Conservation (phyloP, 768 basidiomycete species). For the Leccinum sublutescens region DNA sequence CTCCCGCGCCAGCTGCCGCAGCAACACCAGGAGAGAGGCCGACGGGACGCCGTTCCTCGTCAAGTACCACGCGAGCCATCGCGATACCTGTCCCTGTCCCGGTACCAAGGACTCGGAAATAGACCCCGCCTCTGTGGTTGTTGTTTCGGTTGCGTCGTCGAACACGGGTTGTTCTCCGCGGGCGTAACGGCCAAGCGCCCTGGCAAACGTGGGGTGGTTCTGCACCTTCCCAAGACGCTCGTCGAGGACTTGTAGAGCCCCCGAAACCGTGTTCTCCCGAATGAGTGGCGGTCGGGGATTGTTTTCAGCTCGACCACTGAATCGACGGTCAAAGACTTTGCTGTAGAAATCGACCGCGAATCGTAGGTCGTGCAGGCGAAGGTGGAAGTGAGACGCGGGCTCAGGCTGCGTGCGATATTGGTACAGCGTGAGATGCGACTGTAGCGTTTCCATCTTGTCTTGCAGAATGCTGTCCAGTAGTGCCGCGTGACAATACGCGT, state of each 20-base stretch:
- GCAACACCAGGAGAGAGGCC: constrained; percentile 59
- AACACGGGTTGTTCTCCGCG: constrained; percentile 47
- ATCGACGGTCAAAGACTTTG: constrained; percentile 69
- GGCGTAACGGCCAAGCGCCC: constrained; percentile 52
- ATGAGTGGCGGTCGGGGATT: constrained; percentile 66
- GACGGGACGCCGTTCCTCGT: constrained; percentile 67
- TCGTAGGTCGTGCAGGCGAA: constrained; percentile 69
- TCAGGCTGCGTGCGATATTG: constrained; percentile 63
- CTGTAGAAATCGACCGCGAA: constrained; percentile 77
- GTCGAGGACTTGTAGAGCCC: constrained; percentile 59
- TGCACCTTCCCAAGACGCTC: constrained; percentile 47
- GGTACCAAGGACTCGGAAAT: constrained; percentile 8
- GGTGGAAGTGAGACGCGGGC: constrained; percentile 57
- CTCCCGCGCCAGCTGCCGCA: constrained; percentile 60
- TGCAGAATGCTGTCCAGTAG: constrained; percentile 87
- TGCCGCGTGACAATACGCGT: constrained; percentile 71
- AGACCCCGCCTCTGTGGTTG: not conserved
- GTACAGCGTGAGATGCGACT: constrained; percentile 71
- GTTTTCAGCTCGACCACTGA: constrained; percentile 69
- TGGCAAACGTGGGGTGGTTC: constrained; percentile 16
- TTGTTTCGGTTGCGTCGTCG: constrained; percentile 17
- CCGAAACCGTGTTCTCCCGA: constrained; percentile 69
- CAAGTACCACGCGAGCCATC: constrained; percentile 68
- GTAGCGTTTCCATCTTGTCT: constrained; percentile 80
- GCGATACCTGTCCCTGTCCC: constrained; percentile 25